Percentiles rank a stretch among this genome's conserved stretches.
Conservation (phyloP, 352 stramenopile genomes). For the Pythium dissotocum region DNA sequence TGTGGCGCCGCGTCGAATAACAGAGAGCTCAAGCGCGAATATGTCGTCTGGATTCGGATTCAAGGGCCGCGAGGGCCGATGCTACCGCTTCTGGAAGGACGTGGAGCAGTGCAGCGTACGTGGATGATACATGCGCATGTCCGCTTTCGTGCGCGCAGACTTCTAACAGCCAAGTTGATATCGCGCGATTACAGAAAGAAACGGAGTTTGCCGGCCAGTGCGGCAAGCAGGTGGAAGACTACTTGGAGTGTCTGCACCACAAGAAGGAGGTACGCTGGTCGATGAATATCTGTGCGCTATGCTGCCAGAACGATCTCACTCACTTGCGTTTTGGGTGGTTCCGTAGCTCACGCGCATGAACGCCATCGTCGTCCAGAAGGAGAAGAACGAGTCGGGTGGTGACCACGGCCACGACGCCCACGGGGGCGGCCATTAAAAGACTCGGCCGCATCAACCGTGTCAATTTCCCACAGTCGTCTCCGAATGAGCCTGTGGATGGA, state of each 20-base stretch:
- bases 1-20: background rate
- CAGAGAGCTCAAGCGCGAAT: slow-evolving; percentile 9
- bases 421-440: slow-evolving; percentile 28
- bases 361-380: slow-evolving; percentile 75
- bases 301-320: background rate
- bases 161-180: slow-evolving; percentile 6
- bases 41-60: slow-evolving; percentile 96
- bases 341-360: slow-evolving; percentile 83
- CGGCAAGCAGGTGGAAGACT: slow-evolving; percentile 91
- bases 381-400: slow-evolving; percentile 56
- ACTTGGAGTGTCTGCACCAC: slow-evolving; percentile 95
- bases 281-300: background rate
- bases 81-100: slow-evolving; percentile 94
- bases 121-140: slow-evolving; percentile 20
- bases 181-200: slow-evolving; percentile 57
- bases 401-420: slow-evolving; percentile 40
- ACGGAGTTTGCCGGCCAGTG: slow-evolving; percentile 80
- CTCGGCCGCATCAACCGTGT: background rate
- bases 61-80: slow-evolving; percentile 90
- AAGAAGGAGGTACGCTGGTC: slow-evolving; percentile 87
- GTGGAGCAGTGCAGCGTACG: slow-evolving; percentile 94
- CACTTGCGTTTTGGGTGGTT: slow-evolving; percentile 11
- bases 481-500: background rate
- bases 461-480: background rate
- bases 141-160: slow-evolving; percentile 36